Percentiles rank a stretch among this genome's conserved stretches.
These are phyloP conservation scores for Rhizoclosmatium sp. DNA, from an alignment of 192 early-diverging fungal species.

Conservation along the genomic window DNA sequence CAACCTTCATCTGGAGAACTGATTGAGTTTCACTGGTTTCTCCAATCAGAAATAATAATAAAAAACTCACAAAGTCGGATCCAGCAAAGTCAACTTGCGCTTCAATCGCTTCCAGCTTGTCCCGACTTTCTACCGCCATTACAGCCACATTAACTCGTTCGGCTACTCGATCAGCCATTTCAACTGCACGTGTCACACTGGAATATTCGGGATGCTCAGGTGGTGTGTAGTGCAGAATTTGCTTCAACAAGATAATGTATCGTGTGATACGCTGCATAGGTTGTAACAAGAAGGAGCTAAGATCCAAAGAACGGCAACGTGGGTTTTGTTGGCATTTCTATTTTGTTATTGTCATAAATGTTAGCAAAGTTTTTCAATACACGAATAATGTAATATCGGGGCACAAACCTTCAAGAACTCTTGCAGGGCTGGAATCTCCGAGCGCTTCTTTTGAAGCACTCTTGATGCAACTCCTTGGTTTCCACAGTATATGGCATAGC, in stretches of 20 bases:
- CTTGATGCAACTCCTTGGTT: constrained; percentile 71
- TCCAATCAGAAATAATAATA: constrained; percentile 1
- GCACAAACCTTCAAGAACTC: constrained; percentile 71
- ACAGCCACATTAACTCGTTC: constrained; percentile 58
- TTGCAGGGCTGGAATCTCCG: constrained; percentile 58
- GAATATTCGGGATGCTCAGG: constrained; percentile 59
- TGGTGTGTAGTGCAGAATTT: constrained; percentile 66
- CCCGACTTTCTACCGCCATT: constrained; percentile 55
- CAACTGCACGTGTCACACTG: constrained; percentile 49
- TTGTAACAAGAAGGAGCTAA: constrained; percentile 74
- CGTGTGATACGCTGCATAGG: constrained; percentile 69
- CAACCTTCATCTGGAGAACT: constrained; percentile 42
- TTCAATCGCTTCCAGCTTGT: constrained; percentile 59
- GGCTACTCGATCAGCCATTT: constrained; percentile 50
- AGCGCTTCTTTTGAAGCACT: constrained; percentile 62
- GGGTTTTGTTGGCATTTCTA: constrained; percentile 65
- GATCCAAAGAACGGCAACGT: constrained; percentile 73
- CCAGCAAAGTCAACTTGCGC: constrained; percentile 67
- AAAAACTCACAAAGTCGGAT: constrained; percentile 34
- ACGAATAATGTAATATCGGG: not conserved
- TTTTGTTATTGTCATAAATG: not conserved
- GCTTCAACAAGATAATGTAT: constrained; percentile 62
- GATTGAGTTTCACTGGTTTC: not conserved
- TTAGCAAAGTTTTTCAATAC: constrained; percentile 10
- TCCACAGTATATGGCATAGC: constrained; percentile 72